Base-by-base conservation (phyloP, 192 early-diverging fungal genomes). In the Allomyces arbusculus region DNA sequence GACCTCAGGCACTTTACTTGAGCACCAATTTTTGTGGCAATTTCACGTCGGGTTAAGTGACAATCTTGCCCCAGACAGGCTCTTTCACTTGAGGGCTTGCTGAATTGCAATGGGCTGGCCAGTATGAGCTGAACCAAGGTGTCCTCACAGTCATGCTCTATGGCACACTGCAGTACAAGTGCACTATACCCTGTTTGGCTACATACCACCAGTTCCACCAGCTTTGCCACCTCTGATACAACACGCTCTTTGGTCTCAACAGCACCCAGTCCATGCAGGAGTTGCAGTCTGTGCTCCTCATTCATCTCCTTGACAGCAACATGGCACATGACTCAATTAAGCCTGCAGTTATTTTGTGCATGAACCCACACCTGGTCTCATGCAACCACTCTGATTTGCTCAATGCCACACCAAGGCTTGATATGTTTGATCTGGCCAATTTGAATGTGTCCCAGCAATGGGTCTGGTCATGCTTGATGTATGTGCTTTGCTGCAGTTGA, bases 1-100 rank as follows among this genome's bases (percentile, higher is more conserved):
- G 68, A 77, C 79, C 58, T 92, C 90, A 63, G 76, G 86, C 70
- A 95, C 92, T 64, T 89, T 92, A 44, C 74, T 99, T 14, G 90
- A 84, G 19, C 88, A 96, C 81, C 95, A 98, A 69, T 98, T 98
- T 72, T 88, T 86, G 50, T 95, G 95, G 93, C 89, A 87, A 1
- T 89, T 92, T 7, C 78, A 86, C 10, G 89, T 94, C 44, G 92
- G 94, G 8, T 73, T 97, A 80, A 61, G 73, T 83, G 55, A 63
- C 79, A 9, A 91, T 97, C 44, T 69, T 77, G 6, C 86, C 86
- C 19, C 72, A 77, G 45, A 71, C 80, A 82, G 16, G 94, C 91
- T 6, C 94, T 94, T 70, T 82, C 84, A 0, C 85, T 99, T 63
- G 95, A 95, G 73, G 93, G 92, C 10, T 69, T 95, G 62, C 89